These are phyloP conservation scores for Phycomyces nitens DNA, from an alignment of 192 early-diverging fungal genomes.

Conservation along the genomic window DNA sequence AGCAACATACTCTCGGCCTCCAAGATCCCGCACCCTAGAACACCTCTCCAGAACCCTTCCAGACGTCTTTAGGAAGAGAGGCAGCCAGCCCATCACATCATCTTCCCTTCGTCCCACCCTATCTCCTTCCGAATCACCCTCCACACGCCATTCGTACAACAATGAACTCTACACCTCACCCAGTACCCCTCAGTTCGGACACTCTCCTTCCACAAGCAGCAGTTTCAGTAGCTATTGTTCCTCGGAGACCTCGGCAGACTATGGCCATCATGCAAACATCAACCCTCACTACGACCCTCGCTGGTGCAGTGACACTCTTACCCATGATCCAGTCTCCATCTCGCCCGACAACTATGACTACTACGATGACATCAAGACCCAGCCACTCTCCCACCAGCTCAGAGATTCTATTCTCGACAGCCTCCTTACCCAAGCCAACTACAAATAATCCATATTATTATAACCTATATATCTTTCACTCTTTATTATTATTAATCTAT, in stretches of 20 bases:
- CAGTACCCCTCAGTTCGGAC: background rate
- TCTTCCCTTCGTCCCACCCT: background rate
- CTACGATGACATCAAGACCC: background rate
- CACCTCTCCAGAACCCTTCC: background rate
- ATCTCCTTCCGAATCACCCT: background rate
- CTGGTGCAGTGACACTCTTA: background rate
- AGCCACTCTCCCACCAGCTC: background rate
- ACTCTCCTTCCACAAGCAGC: constrained; percentile 1
- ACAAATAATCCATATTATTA: background rate
- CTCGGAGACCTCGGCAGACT: background rate
- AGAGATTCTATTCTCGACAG: background rate
- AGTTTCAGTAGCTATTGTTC: background rate
- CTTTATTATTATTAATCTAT: background rate
- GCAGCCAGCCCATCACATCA: background rate
- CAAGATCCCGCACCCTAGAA: background rate
- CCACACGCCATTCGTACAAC: background rate
- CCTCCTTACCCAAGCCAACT: background rate
- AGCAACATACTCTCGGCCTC: background rate
- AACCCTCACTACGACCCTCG: background rate
- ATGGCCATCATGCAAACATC: background rate
- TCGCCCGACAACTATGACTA: too few relatives aligned
- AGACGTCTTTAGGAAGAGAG: background rate
- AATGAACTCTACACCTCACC: background rate
- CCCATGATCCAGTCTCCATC: background rate
- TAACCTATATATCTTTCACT: background rate